Percentiles rank a stretch among this genome's conserved stretches.
Evolutionary conservation across 2,329 filamentous ascomycete genomes (phyloP).

Genomic region (Paraphaeosphaeria minitans): DNA sequence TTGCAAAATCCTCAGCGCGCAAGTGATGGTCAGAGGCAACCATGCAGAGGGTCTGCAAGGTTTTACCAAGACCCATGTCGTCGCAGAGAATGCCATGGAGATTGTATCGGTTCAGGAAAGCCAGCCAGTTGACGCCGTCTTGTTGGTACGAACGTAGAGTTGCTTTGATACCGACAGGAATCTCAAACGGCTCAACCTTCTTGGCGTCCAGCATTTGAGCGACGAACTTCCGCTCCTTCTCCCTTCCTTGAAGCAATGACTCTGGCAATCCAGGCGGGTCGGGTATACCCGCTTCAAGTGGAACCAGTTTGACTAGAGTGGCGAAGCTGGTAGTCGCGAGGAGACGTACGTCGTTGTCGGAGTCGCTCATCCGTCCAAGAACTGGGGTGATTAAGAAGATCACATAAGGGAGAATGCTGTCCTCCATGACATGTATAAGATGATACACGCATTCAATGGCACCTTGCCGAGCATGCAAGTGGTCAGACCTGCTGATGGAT

Average conservation of each 20-base stretch:
- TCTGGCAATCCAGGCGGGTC: conserved; percentile 92
- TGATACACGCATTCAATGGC: conserved; percentile 96
- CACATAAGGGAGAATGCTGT: conserved; percentile 92
- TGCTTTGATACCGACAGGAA: conserved; percentile 96
- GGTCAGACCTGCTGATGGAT: conserved; percentile 86
- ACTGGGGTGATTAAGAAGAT: conserved; percentile 99
- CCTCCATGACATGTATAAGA: conserved; percentile 97
- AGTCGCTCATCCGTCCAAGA: conserved; percentile 96
- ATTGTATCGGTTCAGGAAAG: conserved; percentile 97
- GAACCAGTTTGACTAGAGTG: conserved; percentile 94
- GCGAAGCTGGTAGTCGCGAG: conserved; percentile 97
- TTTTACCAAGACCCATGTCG: conserved; percentile 99
- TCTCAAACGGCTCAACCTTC: conserved; percentile 91
- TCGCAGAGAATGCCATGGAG: conserved; percentile 98
- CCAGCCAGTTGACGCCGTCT: conserved; percentile 97
- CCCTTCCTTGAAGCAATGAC: conserved; percentile 84
- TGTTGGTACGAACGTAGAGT: conserved; percentile 97
- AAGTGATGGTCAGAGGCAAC: conserved; percentile 97
- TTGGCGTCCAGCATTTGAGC: conserved; percentile 94
- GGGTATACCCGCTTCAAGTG: conserved; percentile 94
- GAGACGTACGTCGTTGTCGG: conserved; percentile 91
- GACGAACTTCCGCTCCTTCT: conserved; percentile 95
- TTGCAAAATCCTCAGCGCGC: conserved; percentile 85
- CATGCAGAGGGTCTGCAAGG: conserved; percentile 94
- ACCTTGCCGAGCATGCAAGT: conserved; percentile 87